phyloP scores from a whole-genome alignment of 2,329 filamentous ascomycete genomes.

The Trichoderma harzianum region DNA sequence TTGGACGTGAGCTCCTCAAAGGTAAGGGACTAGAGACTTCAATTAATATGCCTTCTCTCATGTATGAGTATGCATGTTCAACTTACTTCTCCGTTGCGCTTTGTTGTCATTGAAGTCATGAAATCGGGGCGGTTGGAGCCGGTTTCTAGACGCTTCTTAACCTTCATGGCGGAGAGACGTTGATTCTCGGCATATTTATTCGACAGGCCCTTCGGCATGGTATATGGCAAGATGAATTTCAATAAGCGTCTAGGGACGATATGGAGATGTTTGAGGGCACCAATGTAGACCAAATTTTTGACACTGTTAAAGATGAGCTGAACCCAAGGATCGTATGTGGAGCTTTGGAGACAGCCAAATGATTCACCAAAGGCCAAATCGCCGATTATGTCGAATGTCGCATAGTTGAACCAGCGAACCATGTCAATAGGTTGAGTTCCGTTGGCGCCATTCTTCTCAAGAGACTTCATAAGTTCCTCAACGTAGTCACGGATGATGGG shows the following conservation, averaged over 20 bases:
- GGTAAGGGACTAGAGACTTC: not conserved
- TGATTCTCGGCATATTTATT: conserved; percentile 5
- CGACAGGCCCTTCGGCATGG: not conserved
- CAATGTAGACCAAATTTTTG: not conserved
- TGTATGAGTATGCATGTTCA: no score
- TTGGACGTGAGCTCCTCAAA: conserved; percentile 19
- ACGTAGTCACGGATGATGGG: conserved; percentile 28
- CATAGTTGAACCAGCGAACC: conserved; percentile 29
- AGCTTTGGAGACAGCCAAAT: conserved; percentile 27
- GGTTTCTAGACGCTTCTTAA: conserved; percentile 3
- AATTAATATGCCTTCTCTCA: not conserved
- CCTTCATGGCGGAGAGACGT: conserved; percentile 4
- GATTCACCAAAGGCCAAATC: conserved; percentile 30
- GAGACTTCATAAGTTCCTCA: conserved; percentile 24
- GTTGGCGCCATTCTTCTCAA: conserved; percentile 20
- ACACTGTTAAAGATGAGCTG: conserved; percentile 23
- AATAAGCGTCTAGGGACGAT: not conserved
- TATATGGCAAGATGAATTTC: not conserved
- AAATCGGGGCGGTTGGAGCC: conserved; percentile 14
- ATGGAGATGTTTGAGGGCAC: not conserved
- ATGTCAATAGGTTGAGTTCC: conserved; percentile 24
- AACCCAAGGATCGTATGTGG: conserved; percentile 28
- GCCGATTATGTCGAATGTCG: conserved; percentile 33
- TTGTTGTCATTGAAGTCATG: conserved; percentile 9
- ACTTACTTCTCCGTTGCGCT: conserved; percentile 3